Evolutionary conservation across 768 basidiomycete species (phyloP).

Genomic region (Phylloporus sp.): DNA sequence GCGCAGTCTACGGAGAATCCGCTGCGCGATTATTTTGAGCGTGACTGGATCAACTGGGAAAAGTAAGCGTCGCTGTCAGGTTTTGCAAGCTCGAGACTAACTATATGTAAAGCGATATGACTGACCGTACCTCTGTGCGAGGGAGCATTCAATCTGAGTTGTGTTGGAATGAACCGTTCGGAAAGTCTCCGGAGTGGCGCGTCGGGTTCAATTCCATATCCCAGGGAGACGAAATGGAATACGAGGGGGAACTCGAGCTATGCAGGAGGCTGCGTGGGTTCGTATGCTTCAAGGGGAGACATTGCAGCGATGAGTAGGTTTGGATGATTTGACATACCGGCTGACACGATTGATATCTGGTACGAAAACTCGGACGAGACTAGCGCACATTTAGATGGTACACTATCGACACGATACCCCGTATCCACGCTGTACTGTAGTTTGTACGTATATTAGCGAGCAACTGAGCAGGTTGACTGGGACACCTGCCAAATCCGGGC

Average conservation of each 20-base stretch:
- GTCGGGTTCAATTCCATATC: slow-evolving; percentile 44
- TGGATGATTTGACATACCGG: slow-evolving; percentile 9
- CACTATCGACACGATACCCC: slow-evolving; percentile 22
- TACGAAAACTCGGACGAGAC: slow-evolving; percentile 9
- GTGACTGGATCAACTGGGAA: slow-evolving; percentile 67
- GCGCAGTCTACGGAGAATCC: slow-evolving; percentile 28
- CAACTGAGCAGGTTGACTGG: background rate
- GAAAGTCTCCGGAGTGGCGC: slow-evolving; percentile 48
- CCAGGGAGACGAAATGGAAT: slow-evolving; percentile 8
- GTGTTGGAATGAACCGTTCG: slow-evolving; percentile 49
- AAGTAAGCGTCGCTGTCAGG: slow-evolving; percentile 40
- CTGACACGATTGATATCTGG: slow-evolving; percentile 18
- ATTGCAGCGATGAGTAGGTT: slow-evolving; percentile 2
- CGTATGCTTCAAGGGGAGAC: slow-evolving; percentile 45
- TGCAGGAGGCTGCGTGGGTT: slow-evolving; percentile 48
- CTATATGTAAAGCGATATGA: slow-evolving; percentile 58
- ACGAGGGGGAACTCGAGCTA: slow-evolving; percentile 31
- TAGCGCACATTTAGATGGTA: slow-evolving; percentile 17
- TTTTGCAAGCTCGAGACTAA: slow-evolving; percentile 5
- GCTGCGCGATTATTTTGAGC: slow-evolving; percentile 58
- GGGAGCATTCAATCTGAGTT: slow-evolving; percentile 43
- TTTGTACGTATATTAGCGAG: slow-evolving; percentile 13
- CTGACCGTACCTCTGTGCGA: slow-evolving; percentile 63
- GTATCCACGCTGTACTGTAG: slow-evolving; percentile 27
- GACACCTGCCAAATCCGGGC: slow-evolving; percentile 26